phyloP scores from a whole-genome alignment of 371 early-diverging fungal species.

The Actinomortierella wolfii region DNA sequence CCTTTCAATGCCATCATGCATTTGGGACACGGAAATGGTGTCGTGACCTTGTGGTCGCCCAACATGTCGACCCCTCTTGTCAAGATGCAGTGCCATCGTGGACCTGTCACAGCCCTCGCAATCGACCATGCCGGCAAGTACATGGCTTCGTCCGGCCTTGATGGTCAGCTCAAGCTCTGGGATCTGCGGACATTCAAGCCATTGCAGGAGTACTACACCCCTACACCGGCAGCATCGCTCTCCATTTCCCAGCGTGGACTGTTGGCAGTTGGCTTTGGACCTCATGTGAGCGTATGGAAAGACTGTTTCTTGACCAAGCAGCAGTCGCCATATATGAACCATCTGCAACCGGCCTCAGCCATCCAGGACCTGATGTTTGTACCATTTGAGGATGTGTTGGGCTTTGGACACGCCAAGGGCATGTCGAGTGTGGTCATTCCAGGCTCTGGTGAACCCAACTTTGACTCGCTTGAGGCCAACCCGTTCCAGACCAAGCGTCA shows the following conservation, averaged over 20 bases:
- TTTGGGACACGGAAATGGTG: slow-evolving; percentile 92
- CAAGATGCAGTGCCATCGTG: slow-evolving; percentile 94
- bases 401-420: slow-evolving; percentile 87
- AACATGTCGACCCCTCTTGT: slow-evolving; percentile 81
- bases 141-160: slow-evolving; percentile 94
- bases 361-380: slow-evolving; percentile 78
- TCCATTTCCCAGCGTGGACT: slow-evolving; percentile 88
- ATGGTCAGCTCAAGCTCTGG: slow-evolving; percentile 94
- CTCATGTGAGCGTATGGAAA: slow-evolving; percentile 87
- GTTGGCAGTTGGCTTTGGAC: slow-evolving; percentile 83
- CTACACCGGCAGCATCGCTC: slow-evolving; percentile 73
- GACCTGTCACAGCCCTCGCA: slow-evolving; percentile 85
- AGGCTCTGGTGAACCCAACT: slow-evolving; percentile 96
- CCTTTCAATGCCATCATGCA: slow-evolving; percentile 94
- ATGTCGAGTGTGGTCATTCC: slow-evolving; percentile 90
- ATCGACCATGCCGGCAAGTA: slow-evolving; percentile 86
- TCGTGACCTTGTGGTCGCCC: slow-evolving; percentile 97
- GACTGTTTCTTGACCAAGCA: slow-evolving; percentile 81
- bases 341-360: slow-evolving; percentile 63
- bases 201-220: slow-evolving; percentile 81
- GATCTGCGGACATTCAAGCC: slow-evolving; percentile 92
- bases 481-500: slow-evolving; percentile 94
- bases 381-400: slow-evolving; percentile 98
- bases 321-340: slow-evolving; percentile 88
- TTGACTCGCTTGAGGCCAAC: slow-evolving; percentile 93